Conservation (phyloP, 169 alveolate genomes). For the Eimeria necatrix region DNA sequence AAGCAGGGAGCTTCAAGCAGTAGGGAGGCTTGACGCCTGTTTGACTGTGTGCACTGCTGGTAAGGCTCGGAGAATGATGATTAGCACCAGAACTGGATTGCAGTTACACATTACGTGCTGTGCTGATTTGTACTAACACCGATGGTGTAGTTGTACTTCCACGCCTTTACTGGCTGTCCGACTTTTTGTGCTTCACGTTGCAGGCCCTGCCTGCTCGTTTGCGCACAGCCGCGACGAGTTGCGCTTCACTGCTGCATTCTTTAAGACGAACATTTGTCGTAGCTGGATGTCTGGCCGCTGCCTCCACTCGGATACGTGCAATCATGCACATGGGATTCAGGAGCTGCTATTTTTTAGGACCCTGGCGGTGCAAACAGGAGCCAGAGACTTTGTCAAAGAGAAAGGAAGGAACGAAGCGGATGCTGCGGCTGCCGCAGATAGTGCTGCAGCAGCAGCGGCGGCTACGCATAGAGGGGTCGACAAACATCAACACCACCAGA, state of each 20-base stretch:
- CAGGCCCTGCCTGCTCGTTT: slow-evolving; percentile 78
- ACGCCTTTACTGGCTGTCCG: too few species aligned
- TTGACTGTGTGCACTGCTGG: too few species aligned
- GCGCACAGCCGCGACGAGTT: slow-evolving; percentile 84
- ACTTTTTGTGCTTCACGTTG: not conserved
- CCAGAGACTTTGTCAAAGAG: slow-evolving; percentile 30
- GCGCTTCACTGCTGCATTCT: slow-evolving; percentile 81
- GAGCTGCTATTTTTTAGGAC: slow-evolving; percentile 71
- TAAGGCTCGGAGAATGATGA: too few species aligned
- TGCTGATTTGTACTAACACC: too few species aligned
- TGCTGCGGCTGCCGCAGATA: not conserved
- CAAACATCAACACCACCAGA: too few species aligned
- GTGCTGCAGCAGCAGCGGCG: too few species aligned
- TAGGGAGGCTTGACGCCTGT: too few species aligned
- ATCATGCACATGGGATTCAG: slow-evolving; percentile 84
- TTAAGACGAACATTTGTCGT: slow-evolving; percentile 83
- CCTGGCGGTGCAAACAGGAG: slow-evolving; percentile 3
- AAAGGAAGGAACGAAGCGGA: not conserved
- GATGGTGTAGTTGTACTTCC: too few species aligned
- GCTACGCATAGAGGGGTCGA: too few species aligned
- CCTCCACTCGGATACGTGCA: slow-evolving; percentile 79
- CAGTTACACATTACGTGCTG: too few species aligned
- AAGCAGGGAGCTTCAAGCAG: too few species aligned
- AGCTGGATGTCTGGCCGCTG: slow-evolving; percentile 83
- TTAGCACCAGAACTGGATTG: too few species aligned